Percentiles rank a stretch among this genome's conserved stretches.
phyloP scores from a whole-genome alignment of 2,329 filamentous ascomycete genomes.

The Mollisiaceae sp. region DNA sequence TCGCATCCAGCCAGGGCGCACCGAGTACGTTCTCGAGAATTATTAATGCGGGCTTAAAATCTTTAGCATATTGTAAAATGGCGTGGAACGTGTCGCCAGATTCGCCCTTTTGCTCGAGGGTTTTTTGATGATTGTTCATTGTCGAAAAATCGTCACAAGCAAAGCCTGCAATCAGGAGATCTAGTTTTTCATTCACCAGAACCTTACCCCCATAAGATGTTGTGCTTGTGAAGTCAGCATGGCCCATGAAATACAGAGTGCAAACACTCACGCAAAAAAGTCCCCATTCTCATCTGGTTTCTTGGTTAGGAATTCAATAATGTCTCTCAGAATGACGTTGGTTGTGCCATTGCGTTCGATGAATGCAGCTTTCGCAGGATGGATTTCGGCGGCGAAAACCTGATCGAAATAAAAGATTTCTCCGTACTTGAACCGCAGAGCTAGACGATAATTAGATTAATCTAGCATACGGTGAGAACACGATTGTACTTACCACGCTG shows the following conservation, averaged over 20 bases:
- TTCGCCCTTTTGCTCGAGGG: slow-evolving; percentile 61
- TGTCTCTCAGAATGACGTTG: slow-evolving; percentile 61
- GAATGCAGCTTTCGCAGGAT: slow-evolving; percentile 67
- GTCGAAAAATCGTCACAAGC: slow-evolving; percentile 77
- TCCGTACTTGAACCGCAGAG: neutral
- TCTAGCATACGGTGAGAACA: slow-evolving; percentile 9
- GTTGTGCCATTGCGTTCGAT: slow-evolving; percentile 64
- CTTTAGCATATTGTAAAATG: slow-evolving; percentile 60
- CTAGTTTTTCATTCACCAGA: slow-evolving; percentile 60
- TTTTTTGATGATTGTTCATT: slow-evolving; percentile 63
- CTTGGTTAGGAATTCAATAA: slow-evolving; percentile 53
- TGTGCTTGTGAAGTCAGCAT: slow-evolving; percentile 50
- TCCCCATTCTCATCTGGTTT: neutral
- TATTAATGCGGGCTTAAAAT: slow-evolving; percentile 64
- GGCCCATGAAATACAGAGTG: neutral
- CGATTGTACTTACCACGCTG: slow-evolving; percentile 46
- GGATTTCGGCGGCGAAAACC: slow-evolving; percentile 67
- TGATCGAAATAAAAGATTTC: slow-evolving; percentile 49
- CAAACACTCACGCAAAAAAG: slow-evolving; percentile 24
- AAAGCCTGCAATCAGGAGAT: slow-evolving; percentile 74
- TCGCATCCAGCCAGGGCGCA: slow-evolving; percentile 61
- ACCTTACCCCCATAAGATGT: slow-evolving; percentile 69
- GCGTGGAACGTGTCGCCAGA: slow-evolving; percentile 69
- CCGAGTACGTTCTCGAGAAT: slow-evolving; percentile 73
- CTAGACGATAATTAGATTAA: neutral